phyloP scores from a whole-genome alignment of 2,329 filamentous ascomycete species.

The Rutstroemia sp. region DNA sequence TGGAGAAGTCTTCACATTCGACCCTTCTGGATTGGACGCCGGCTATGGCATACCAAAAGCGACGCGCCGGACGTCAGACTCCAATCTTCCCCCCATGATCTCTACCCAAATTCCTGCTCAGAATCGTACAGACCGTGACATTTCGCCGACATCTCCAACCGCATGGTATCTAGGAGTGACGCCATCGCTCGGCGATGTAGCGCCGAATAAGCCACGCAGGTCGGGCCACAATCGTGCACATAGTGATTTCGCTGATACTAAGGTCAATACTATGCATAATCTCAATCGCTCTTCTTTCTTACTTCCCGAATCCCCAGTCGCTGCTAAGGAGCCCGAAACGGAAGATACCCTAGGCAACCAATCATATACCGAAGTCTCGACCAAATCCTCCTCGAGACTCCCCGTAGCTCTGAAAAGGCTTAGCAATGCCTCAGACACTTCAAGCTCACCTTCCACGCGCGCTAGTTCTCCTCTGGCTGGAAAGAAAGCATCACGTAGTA shows the following conservation, averaged over 20 bases:
- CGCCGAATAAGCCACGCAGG: slow-evolving; percentile 18
- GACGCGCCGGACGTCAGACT: slow-evolving; percentile 62
- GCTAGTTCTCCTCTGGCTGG: slow-evolving; percentile 43
- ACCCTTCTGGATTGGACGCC: slow-evolving; percentile 42
- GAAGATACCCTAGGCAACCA: neutral
- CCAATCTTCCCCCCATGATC: slow-evolving; percentile 49
- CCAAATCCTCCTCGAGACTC: slow-evolving; percentile 20
- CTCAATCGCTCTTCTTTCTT: slow-evolving; percentile 4
- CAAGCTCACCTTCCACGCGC: slow-evolving; percentile 26
- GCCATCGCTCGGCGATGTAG: slow-evolving; percentile 34
- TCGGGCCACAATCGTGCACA: slow-evolving; percentile 44
- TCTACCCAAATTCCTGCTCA: slow-evolving; percentile 36
- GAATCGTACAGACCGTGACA: slow-evolving; percentile 47
- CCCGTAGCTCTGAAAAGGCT: slow-evolving; percentile 22
- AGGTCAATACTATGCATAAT: slow-evolving; percentile 23
- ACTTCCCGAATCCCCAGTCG: neutral
- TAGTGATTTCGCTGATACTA: slow-evolving; percentile 48
- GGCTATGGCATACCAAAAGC: slow-evolving; percentile 53
- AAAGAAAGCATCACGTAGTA: slow-evolving; percentile 32
- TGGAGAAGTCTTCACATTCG: slow-evolving; percentile 63
- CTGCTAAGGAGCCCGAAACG: neutral
- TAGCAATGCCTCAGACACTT: slow-evolving; percentile 37
- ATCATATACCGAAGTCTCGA: neutral
- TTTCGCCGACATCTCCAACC: slow-evolving; percentile 56
- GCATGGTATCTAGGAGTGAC: slow-evolving; percentile 52